Conservation (phyloP, 305 asterid species). For the Fraxinus sp. region DNA sequence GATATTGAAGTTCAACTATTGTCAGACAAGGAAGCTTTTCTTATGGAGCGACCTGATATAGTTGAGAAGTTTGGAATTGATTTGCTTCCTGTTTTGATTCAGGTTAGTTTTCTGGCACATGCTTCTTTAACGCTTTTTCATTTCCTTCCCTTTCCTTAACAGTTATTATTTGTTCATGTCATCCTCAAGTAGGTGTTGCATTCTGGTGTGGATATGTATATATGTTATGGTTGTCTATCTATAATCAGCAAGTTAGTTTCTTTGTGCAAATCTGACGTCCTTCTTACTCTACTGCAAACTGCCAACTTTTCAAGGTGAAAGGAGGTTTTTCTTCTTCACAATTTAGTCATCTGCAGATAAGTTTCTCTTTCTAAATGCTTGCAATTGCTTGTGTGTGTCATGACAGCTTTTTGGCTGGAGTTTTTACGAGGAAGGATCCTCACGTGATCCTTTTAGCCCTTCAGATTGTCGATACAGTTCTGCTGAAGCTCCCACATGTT, state of each 20-base stretch:
- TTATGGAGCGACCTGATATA: conserved; percentile 67
- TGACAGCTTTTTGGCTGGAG: conserved; percentile 92
- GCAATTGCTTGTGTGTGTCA: conserved; percentile 16
- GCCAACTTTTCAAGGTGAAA: conserved; percentile 77
- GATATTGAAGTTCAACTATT: conserved; percentile 42
- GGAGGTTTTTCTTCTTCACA: conserved; percentile 23
- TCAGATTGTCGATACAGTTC: conserved; percentile 67
- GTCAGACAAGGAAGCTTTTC: conserved; percentile 65
- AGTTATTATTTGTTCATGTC: conserved; percentile 31
- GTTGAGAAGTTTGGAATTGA: conserved; percentile 75
- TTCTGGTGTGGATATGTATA: conserved; percentile 71
- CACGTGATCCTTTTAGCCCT: conserved; percentile 74
- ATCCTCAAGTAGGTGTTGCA: conserved; percentile 71
- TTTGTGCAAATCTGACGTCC: conserved; percentile 67
- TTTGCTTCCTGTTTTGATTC: conserved; percentile 76
- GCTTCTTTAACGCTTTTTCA: conserved; percentile 10
- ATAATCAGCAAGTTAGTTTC: conserved; percentile 82
- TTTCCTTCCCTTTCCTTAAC: not conserved
- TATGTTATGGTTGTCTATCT: conserved; percentile 84
- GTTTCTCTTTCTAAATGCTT: conserved; percentile 16
- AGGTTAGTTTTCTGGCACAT: conserved; percentile 50
- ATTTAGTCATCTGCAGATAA: conserved; percentile 9
- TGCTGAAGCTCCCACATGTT: conserved; percentile 69
- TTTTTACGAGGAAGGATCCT: conserved; percentile 78
- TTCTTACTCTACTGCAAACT: conserved; percentile 61